phyloP scores from a whole-genome alignment of 2,329 filamentous ascomycete species.

The Penicillium vulpinum region DNA sequence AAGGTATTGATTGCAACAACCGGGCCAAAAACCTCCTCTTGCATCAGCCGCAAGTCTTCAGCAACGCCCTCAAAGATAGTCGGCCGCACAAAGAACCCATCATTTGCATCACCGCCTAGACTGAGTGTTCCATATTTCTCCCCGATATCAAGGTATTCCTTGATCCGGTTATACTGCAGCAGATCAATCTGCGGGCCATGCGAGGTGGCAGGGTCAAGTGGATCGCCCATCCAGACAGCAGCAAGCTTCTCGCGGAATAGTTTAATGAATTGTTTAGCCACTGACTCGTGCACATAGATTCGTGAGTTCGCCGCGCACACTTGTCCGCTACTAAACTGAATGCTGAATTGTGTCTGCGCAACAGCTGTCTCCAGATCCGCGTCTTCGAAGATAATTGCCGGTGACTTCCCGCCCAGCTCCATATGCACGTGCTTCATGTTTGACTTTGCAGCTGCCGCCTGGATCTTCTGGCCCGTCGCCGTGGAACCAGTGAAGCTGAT shows the following conservation, averaged over 20 bases:
- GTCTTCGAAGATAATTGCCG: slow-evolving; percentile 38
- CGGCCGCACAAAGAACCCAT: slow-evolving; percentile 86
- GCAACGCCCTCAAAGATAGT: slow-evolving; percentile 78
- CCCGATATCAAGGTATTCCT: slow-evolving; percentile 68
- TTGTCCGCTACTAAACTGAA: slow-evolving; percentile 59
- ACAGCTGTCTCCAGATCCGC: slow-evolving; percentile 49
- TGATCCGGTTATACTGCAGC: slow-evolving; percentile 81
- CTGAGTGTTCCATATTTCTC: slow-evolving; percentile 65
- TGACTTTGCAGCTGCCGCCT: slow-evolving; percentile 33
- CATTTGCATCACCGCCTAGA: slow-evolving; percentile 66
- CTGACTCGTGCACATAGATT: slow-evolving; percentile 78
- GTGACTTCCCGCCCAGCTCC: slow-evolving; percentile 40
- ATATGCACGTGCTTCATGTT: slow-evolving; percentile 39
- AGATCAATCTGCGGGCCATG: slow-evolving; percentile 82
- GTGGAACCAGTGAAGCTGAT: slow-evolving; percentile 63
- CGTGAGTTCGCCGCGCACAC: slow-evolving; percentile 63
- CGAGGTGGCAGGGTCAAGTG: slow-evolving; percentile 73
- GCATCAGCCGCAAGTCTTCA: slow-evolving; percentile 32
- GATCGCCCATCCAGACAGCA: slow-evolving; percentile 75
- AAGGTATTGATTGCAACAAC: slow-evolving; percentile 45
- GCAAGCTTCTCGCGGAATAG: slow-evolving; percentile 73
- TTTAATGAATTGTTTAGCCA: slow-evolving; percentile 79
- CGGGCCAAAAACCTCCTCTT: slow-evolving; percentile 48
- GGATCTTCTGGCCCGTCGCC: slow-evolving; percentile 57
- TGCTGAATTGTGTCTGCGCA: slow-evolving; percentile 47